Evolutionary conservation across 1,284 basidiomycete species (phyloP).

Genomic region (Pseudozyma flocculosa): DNA sequence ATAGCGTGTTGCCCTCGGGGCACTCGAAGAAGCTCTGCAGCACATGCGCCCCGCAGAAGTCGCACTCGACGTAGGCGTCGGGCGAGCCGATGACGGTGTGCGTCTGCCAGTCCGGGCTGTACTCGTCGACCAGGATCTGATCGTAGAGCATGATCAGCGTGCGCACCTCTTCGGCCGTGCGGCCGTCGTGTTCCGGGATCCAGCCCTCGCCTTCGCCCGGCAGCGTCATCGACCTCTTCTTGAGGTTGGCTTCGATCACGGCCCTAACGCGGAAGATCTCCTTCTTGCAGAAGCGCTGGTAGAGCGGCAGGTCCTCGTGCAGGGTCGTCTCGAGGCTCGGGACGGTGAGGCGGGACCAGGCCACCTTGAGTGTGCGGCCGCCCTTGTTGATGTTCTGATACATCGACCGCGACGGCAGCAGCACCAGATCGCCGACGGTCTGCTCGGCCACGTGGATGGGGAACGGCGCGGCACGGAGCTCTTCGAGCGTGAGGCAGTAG

Average conservation of each 20-base stretch:
- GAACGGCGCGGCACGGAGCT: conserved; percentile 15
- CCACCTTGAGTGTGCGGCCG: conserved; percentile 16
- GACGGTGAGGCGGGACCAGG: conserved; percentile 23
- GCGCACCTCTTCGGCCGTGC: conserved; percentile 5
- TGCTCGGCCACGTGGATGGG: conserved; percentile 14
- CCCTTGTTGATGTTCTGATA: conserved; percentile 17
- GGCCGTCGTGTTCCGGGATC: not conserved
- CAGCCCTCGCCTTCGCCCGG: too few relatives aligned
- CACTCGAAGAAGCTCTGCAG: conserved; percentile 33
- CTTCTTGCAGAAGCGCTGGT: conserved; percentile 24
- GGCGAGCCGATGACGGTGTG: conserved; percentile 7
- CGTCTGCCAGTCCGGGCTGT: conserved; percentile 19
- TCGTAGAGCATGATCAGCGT: conserved; percentile 22
- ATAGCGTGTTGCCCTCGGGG: conserved; percentile 16
- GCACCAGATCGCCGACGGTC: conserved; percentile 22
- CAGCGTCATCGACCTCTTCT: conserved; percentile 3
- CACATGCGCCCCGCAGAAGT: conserved; percentile 33
- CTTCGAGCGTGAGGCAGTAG: conserved; percentile 10
- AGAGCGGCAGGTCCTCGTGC: conserved; percentile 16
- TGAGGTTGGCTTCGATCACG: conserved; percentile 17
- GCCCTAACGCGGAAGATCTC: conserved; percentile 13
- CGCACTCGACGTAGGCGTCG: conserved; percentile 34
- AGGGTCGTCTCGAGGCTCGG: conserved; percentile 14
- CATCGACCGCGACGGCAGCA: conserved; percentile 19
- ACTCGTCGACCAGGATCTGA: conserved; percentile 22